Evolutionary conservation across 148 eudicot genomes (phyloP).

Genomic region (Diospyros kaki): DNA sequence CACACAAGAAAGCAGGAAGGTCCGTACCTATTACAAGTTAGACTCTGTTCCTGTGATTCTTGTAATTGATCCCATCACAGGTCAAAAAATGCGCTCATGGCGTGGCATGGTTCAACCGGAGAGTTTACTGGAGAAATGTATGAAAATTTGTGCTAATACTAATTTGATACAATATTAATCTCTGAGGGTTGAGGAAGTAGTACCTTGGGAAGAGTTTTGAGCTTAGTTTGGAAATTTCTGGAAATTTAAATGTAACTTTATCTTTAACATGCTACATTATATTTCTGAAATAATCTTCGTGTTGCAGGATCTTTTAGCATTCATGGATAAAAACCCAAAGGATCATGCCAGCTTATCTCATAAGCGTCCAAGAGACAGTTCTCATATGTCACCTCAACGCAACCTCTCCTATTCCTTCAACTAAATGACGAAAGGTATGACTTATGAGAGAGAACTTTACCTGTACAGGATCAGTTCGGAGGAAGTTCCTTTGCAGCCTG

Average conservation of each 20-base stretch:
- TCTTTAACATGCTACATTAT: neutral
- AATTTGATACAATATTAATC: neutral
- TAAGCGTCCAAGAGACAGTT: conserved; percentile 64
- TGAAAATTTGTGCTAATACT: conserved; percentile 1
- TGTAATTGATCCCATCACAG: conserved; percentile 77
- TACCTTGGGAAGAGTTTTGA: neutral
- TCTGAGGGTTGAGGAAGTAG: neutral
- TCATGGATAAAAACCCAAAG: conserved; percentile 64
- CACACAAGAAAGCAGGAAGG: too few relatives aligned
- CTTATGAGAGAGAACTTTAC: conserved; percentile 24
- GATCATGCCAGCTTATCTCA: conserved; percentile 48
- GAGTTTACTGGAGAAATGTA: conserved; percentile 57
- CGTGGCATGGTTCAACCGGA: too few relatives aligned
- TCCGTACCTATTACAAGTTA: conserved; percentile 72
- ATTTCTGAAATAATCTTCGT: neutral
- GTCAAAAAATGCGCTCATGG: too few relatives aligned
- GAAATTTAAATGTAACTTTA: neutral
- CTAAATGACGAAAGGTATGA: too few relatives aligned
- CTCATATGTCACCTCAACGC: conserved; percentile 23
- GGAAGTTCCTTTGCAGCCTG: conserved; percentile 83
- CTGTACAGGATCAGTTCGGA: conserved; percentile 75
- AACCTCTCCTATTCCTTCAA: neutral
- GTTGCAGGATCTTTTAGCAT: conserved; percentile 60
- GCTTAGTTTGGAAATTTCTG: neutral
- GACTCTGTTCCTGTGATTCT: too few relatives aligned